phyloP scores from a whole-genome alignment of 306 rosid species.

The Vachellia collinsii region DNA sequence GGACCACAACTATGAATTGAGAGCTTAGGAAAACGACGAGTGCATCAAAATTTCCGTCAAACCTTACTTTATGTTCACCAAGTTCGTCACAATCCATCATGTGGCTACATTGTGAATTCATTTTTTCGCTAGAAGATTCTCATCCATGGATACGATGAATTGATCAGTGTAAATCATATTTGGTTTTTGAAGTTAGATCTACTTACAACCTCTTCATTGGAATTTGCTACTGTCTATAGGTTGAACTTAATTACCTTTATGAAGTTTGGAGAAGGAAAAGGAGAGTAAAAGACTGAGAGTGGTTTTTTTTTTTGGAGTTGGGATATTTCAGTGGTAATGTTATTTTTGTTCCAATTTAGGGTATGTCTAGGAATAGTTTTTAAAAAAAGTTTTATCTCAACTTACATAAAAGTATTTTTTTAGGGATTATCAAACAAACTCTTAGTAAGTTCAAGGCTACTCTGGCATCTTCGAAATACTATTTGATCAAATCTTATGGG shows the following conservation, averaged over 20 bases:
- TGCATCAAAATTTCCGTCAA: constrained; percentile 70
- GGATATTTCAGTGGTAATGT: too few species aligned
- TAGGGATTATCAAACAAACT: too few species aligned
- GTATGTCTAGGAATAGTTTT: too few species aligned
- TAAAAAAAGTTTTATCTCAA: too few species aligned
- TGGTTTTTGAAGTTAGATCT: not conserved
- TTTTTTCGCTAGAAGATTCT: not conserved
- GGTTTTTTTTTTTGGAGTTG: too few species aligned
- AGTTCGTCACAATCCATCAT: constrained; percentile 44
- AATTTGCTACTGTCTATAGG: not conserved
- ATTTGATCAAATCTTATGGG: too few species aligned
- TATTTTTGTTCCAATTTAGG: too few species aligned
- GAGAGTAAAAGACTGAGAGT: too few species aligned
- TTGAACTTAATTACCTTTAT: constrained; percentile 4
- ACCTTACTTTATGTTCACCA: constrained; percentile 87
- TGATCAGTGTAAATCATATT: not conserved
- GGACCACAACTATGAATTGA: constrained; percentile 34
- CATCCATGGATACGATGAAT: not conserved
- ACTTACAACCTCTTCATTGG: not conserved
- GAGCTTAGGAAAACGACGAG: constrained; percentile 42
- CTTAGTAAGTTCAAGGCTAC: too few species aligned
- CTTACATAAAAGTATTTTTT: too few species aligned
- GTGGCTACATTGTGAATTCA: not conserved
- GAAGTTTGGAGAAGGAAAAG: not conserved
- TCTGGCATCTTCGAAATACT: too few species aligned